Base-by-base conservation (phyloP, 1,284 basidiomycete genomes). In the Pseudozyma sp. region DNA sequence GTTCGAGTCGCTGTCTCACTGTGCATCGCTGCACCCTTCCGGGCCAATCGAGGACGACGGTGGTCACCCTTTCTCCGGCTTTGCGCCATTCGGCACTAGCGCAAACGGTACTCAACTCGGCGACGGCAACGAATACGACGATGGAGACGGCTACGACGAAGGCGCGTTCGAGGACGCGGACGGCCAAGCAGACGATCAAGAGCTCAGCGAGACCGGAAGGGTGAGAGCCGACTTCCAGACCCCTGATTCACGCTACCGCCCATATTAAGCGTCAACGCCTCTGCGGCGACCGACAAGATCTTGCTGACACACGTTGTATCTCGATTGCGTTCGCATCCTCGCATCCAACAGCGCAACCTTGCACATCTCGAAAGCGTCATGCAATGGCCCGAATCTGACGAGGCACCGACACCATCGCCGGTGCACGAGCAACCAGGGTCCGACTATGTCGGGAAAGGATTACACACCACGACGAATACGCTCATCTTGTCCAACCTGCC, bases 171-270 rank as follows among this genome's bases (percentile, higher is more conserved):
- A 90, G 68, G 89, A 90, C 71, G 82, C 87, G 9, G 56, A 65
- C 7, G 57, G 34, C 13, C 33, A 40, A n/a, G 5, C 13, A 8
- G 87, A 48, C 3, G 85, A 85, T 6, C 85, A 85, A 29, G 91
- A 90, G 35, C 88, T 92, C 68, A 92, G 89, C 82, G 90, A 92
- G 86, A 90, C 91, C 76, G 94, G 94, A 87, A 91, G 92, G 92
- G 93, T 96, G 90, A 93, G 93, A 90, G 91, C 90, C 85, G 90
- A 93, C 91, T 92, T 92, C 85, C 85, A 89, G 86, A 91, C 90
- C 87, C 85, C 86, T 19, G 87, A 90, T 87, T 89, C 87, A 82
- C 90, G 94, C 85, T 95, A 88, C 86, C 87, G 89, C 68, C 94
- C 94, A 69, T 96, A 97, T 88, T 96, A 53, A 61, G 47, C 34